Evolutionary conservation across 352 stramenopile genomes (phyloP), one percentile per base, ranked within the genome.

Genomic region (Pythium oligandrum): DNA sequence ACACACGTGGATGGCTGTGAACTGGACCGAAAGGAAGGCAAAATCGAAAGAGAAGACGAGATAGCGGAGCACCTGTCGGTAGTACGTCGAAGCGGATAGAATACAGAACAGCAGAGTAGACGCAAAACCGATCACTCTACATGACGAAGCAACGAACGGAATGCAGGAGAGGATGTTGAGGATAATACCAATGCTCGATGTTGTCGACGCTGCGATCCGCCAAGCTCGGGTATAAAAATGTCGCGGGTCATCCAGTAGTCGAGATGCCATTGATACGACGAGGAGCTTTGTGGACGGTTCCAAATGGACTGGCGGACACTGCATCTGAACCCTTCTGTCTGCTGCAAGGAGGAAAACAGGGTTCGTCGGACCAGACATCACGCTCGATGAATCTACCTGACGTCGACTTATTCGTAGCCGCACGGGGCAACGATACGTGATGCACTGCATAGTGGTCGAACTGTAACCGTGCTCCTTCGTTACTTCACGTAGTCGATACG

Each of bases 41-140:
- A 74, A 74, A 42, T 79, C 70, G 40, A 79, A 79, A 26, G 67
- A 74, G n/a, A 64, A 58, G 10, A 72, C 35, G 32, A 74, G 43
- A 17, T 62, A 53, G 4, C 61, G 50, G 44, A 79, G 60, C 32
- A 79, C 43, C 31, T 71, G 55, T 0, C 55, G 61, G 35, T 76
- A 55, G 33, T 58, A 66, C 36, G 61, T 40, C 1, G 35, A 32
- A 40, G 38, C 1, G 32, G 6, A 46, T 7, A 26, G 17, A 6
- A 51, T 37, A 1, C 34, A 54, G 6, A 40, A 6, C 32, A 35
- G 38, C 36, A 34, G 40, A 31, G 39, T 7, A 7, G 47, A n/a
- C 40, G n/a, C 7, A 11, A 48, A 30, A 6, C 9, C 9, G 43
- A 6, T 48, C 43, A 6, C 9, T 48, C 43, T 6, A 48, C 43